phyloP scores from a whole-genome alignment of 2,329 filamentous ascomycete species.

The Penicillium sp. region DNA sequence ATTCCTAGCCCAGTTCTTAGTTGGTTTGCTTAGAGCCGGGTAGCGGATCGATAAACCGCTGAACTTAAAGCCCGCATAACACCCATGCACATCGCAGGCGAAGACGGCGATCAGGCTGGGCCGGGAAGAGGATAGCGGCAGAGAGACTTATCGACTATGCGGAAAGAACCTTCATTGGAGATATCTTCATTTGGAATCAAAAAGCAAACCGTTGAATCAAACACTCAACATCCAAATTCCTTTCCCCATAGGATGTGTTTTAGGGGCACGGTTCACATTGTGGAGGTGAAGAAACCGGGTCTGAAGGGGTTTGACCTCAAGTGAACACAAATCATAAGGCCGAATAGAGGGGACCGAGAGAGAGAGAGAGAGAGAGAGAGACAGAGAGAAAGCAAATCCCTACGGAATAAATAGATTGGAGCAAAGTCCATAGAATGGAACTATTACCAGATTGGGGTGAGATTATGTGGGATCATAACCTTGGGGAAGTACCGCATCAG shows the following conservation, averaged over 20 bases:
- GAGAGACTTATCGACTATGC: not conserved
- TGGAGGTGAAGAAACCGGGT: constrained; percentile 5
- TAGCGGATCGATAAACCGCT: constrained; percentile 36
- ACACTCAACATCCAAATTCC: not conserved
- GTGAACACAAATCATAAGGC: constrained; percentile 2
- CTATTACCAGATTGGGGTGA: constrained; percentile 13
- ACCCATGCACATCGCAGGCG: constrained; percentile 21
- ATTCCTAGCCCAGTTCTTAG: not conserved
- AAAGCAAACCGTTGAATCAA: constrained; percentile 5
- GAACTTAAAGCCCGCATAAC: constrained; percentile 37
- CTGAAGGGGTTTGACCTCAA: not conserved
- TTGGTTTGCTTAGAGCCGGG: constrained; percentile 26
- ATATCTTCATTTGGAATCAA: not conserved
- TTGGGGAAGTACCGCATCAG: constrained; percentile 14
- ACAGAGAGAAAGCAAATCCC: constrained; percentile 6
- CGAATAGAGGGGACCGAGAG: not conserved
- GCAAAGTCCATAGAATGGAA: not conserved
- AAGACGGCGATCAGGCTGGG: constrained; percentile 21
- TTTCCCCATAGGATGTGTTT: not conserved
- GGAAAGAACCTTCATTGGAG: not conserved
- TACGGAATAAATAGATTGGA: constrained; percentile 12
- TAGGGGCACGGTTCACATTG: not conserved
- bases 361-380: not conserved
- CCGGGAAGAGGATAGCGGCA: constrained; percentile 19
- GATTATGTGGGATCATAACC: constrained; percentile 18